Evolutionary conservation across 345 rosid species (phyloP).

Genomic region (Citrus inodora): DNA sequence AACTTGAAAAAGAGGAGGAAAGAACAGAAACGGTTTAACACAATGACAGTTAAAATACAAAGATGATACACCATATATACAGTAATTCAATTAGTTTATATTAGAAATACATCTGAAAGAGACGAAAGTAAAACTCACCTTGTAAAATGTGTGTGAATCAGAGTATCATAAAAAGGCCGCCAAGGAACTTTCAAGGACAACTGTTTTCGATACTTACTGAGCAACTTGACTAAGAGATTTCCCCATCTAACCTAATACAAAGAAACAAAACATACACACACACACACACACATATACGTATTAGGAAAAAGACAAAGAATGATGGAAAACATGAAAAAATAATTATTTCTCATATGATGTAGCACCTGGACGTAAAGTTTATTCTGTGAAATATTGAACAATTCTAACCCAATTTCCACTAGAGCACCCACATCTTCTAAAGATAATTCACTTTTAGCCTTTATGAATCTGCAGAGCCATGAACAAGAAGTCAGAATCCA

Average conservation of each 20-base stretch:
- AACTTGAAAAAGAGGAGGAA: not conserved
- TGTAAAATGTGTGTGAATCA: conserved; percentile 79
- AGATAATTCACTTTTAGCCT: conserved; percentile 84
- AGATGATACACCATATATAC: not conserved
- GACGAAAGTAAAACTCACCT: conserved; percentile 40
- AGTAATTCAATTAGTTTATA: not conserved
- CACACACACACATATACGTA: not conserved
- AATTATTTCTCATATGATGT: conserved; percentile 6
- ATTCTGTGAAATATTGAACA: conserved; percentile 65
- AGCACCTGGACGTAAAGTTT: conserved; percentile 86
- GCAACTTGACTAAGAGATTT: conserved; percentile 64
- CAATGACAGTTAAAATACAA: not conserved
- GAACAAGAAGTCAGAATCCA: conserved; percentile 4
- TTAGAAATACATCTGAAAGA: not conserved
- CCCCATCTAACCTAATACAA: conserved; percentile 94
- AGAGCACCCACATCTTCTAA: conserved; percentile 72
- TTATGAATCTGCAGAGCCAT: conserved; percentile 57
- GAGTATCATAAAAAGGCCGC: conserved; percentile 90
- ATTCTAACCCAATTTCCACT: conserved; percentile 62
- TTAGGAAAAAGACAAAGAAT: conserved; percentile 11
- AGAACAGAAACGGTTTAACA: not conserved
- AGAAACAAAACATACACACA: not conserved
- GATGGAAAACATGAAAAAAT: conserved; percentile 10
- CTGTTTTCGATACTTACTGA: conserved; percentile 75
- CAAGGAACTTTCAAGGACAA: conserved; percentile 71